Conservation (phyloP, 2,329 filamentous ascomycete species). For the Metarhizium sp. region DNA sequence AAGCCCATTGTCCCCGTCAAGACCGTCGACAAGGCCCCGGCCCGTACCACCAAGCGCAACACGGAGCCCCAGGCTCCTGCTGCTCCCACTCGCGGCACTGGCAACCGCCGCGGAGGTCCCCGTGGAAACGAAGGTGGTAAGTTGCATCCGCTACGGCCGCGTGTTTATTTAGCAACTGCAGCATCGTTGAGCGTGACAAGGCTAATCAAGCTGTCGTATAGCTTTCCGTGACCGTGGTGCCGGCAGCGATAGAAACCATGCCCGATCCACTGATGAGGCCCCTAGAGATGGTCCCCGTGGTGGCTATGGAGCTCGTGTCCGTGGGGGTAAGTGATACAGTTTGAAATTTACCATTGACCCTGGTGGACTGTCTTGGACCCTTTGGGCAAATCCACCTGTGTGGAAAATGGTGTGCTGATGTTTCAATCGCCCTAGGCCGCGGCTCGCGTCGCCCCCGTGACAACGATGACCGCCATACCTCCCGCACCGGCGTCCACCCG, state of each 20-base stretch:
- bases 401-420: background rate
- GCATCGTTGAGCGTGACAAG: background rate
- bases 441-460: slow-evolving; percentile 43
- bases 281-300: slow-evolving; percentile 47
- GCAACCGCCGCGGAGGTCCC: slow-evolving; percentile 46
- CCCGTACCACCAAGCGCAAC: slow-evolving; percentile 76
- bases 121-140: slow-evolving; percentile 81
- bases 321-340: slow-evolving; percentile 39
- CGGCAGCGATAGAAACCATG: slow-evolving; percentile 74
- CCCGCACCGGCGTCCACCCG: slow-evolving; percentile 30
- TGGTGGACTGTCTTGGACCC: too few relatives aligned
- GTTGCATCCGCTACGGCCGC: slow-evolving; percentile 21
- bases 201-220: slow-evolving; percentile 23
- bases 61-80: slow-evolving; percentile 62
- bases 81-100: slow-evolving; percentile 43
- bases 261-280: slow-evolving; percentile 64
- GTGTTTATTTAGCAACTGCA: background rate
- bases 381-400: background rate
- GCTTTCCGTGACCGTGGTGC: slow-evolving; percentile 85
- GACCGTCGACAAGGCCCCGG: slow-evolving; percentile 75
- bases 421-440: slow-evolving; percentile 32
- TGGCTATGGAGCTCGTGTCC: slow-evolving; percentile 53
- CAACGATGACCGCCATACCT: slow-evolving; percentile 47
- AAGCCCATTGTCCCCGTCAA: slow-evolving; percentile 78
- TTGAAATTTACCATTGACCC: background rate